Evolutionary conservation across 2,329 filamentous ascomycete species (phyloP).

Genomic region (Trichoderma breve): DNA sequence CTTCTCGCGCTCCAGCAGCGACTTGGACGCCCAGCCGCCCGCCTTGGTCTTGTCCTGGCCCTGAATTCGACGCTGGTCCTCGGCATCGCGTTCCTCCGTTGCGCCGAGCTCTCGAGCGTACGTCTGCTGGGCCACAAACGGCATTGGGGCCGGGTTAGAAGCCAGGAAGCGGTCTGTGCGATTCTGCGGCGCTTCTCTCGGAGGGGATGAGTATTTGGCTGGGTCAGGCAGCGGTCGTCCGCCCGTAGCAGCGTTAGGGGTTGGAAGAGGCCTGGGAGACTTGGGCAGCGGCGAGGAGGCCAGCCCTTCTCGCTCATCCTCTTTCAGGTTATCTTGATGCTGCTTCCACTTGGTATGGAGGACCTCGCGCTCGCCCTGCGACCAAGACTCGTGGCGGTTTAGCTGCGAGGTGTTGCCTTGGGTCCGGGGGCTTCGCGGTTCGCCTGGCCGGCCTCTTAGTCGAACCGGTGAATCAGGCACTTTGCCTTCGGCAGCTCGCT

Average conservation of each 20-base stretch:
- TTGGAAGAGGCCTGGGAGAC: conserved; percentile 44
- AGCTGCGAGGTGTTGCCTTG: conserved; percentile 25
- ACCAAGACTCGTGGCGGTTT: conserved; percentile 61
- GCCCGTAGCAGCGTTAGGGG: conserved; percentile 37
- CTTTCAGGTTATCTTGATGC: conserved; percentile 38
- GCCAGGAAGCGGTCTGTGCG: conserved; percentile 59
- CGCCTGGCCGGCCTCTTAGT: conserved; percentile 25
- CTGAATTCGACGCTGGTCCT: conserved; percentile 59
- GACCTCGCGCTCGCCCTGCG: conserved; percentile 62
- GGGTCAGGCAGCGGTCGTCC: conserved; percentile 56
- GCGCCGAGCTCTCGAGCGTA: conserved; percentile 56
- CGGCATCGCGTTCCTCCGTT: conserved; percentile 60
- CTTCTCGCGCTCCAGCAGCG: conserved; percentile 75
- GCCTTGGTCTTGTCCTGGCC: conserved; percentile 61
- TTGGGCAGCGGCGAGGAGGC: conserved; percentile 27
- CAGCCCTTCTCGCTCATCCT: conserved; percentile 28
- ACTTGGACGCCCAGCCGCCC: conserved; percentile 63
- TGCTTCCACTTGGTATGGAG: conserved; percentile 54
- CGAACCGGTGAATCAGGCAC: conserved; percentile 28
- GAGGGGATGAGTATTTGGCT: conserved; percentile 32
- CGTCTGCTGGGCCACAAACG: conserved; percentile 42
- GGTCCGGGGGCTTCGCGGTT: conserved; percentile 3
- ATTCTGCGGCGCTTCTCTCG: conserved; percentile 33
- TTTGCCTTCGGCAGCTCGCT: conserved; percentile 43
- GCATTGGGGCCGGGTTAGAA: conserved; percentile 50